phyloP scores from a whole-genome alignment of 148 eudicot genomes.

The Chenopodium quinoa region DNA sequence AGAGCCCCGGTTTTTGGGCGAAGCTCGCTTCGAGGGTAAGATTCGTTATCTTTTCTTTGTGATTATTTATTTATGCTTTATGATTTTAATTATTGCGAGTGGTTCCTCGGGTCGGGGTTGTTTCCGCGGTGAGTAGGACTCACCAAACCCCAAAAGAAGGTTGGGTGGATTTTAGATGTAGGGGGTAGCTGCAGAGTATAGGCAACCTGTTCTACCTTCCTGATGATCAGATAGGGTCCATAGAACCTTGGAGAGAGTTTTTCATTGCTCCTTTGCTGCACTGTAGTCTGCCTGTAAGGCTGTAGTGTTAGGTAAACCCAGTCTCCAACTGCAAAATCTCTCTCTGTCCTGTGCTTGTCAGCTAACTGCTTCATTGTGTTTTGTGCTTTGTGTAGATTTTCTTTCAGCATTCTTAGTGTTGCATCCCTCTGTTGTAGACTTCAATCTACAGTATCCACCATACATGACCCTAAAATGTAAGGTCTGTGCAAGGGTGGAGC shows the following conservation, averaged over 20 bases:
- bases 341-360: not conserved
- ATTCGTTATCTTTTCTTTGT: too few species aligned
- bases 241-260: too few species aligned
- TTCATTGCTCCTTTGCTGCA: not conserved
- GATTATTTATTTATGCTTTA: too few species aligned
- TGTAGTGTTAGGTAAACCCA: slow-evolving; percentile 9
- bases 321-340: not conserved
- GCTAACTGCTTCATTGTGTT: too few species aligned
- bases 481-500: not conserved
- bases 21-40: too few species aligned
- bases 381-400: not conserved
- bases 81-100: too few species aligned
- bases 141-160: not conserved
- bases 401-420: not conserved
- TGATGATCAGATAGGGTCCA: too few species aligned
- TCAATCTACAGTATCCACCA: not conserved
- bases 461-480: not conserved
- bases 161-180: not conserved
- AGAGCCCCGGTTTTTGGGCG: too few species aligned
- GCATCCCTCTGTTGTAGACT: not conserved
- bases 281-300: not conserved
- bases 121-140: too few species aligned
- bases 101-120: too few species aligned
- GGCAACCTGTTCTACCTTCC: not conserved
- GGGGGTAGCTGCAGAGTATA: not conserved